phyloP scores from a whole-genome alignment of 495 filamentous ascomycete genomes.

The Tetracladium marchalianum region DNA sequence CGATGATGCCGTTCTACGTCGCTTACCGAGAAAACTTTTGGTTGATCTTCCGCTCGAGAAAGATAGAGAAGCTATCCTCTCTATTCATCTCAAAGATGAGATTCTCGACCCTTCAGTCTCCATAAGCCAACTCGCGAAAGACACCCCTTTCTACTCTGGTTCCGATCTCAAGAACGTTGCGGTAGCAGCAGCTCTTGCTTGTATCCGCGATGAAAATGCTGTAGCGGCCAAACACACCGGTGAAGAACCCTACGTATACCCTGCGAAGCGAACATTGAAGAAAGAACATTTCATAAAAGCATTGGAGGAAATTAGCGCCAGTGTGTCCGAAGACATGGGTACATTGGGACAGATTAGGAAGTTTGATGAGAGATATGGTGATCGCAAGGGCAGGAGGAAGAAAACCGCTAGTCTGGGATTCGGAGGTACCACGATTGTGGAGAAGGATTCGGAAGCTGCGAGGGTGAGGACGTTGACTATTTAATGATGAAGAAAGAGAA shows the following conservation, averaged over 20 bases:
- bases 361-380: constrained; percentile 94
- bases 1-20: constrained; percentile 84
- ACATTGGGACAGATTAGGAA: constrained; percentile 76
- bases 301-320: constrained; percentile 82
- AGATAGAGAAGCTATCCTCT: constrained; percentile 70
- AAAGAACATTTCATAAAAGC: constrained; percentile 72
- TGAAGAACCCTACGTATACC: constrained; percentile 41
- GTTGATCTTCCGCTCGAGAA: constrained; percentile 75
- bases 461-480: constrained; percentile 23
- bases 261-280: constrained; percentile 55
- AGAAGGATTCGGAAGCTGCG: constrained; percentile 24
- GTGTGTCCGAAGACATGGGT: constrained; percentile 91
- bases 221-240: constrained; percentile 40
- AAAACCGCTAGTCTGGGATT: constrained; percentile 51
- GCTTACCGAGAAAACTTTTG: constrained; percentile 72
- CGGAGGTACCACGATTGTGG: constrained; percentile 32
- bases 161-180: constrained; percentile 90
- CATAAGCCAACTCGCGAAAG: constrained; percentile 55
- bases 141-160: constrained; percentile 91
- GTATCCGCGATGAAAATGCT: constrained; percentile 72
- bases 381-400: constrained; percentile 67
- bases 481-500: no score
- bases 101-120: constrained; percentile 57
- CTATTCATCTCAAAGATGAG: constrained; percentile 79
- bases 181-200: constrained; percentile 82